Evolutionary conservation across 805 yeast genomes (phyloP).

Genomic region (Hanseniaspora vineae): DNA sequence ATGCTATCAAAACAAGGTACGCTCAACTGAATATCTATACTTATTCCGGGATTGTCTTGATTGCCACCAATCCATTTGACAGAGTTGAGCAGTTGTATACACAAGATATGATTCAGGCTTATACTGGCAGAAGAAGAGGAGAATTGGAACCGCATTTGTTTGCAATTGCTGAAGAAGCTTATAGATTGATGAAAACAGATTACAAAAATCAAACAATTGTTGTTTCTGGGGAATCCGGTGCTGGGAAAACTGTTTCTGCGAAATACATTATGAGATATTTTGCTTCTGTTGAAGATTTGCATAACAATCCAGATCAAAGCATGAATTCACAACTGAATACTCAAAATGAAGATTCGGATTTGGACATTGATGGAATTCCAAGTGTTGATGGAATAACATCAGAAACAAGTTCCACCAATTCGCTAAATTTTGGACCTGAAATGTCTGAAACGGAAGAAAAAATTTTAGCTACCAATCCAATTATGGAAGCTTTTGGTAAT

Average conservation of each 20-base stretch:
- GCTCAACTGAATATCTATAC: conserved; percentile 86
- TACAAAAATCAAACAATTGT: conserved; percentile 85
- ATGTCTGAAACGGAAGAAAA: conserved; percentile 89
- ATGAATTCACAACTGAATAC: too few species aligned
- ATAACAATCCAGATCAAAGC: conserved; percentile 5
- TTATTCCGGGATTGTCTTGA: conserved; percentile 90
- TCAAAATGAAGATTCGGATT: conserved; percentile 13
- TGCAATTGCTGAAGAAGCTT: conserved; percentile 97
- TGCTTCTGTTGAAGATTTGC: conserved; percentile 70
- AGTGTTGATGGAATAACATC: conserved; percentile 15
- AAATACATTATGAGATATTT: conserved; percentile 95
- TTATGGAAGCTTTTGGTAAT: conserved; percentile 86
- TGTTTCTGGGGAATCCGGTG: conserved; percentile 96
- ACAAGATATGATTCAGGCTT: conserved; percentile 86
- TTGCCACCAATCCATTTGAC: conserved; percentile 94
- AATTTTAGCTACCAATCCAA: conserved; percentile 89
- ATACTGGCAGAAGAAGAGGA: conserved; percentile 85
- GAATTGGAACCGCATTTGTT: conserved; percentile 94
- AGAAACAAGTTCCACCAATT: too few species aligned
- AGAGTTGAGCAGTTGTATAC: conserved; percentile 83
- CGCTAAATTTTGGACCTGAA: conserved; percentile 26
- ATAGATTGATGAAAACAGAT: conserved; percentile 83
- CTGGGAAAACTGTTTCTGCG: conserved; percentile 96
- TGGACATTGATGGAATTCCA: conserved; percentile 7
- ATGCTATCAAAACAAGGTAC: conserved; percentile 83